Evolutionary conservation across 2,329 filamentous ascomycete genomes (phyloP).

Genomic region (Xylaria multiplex): DNA sequence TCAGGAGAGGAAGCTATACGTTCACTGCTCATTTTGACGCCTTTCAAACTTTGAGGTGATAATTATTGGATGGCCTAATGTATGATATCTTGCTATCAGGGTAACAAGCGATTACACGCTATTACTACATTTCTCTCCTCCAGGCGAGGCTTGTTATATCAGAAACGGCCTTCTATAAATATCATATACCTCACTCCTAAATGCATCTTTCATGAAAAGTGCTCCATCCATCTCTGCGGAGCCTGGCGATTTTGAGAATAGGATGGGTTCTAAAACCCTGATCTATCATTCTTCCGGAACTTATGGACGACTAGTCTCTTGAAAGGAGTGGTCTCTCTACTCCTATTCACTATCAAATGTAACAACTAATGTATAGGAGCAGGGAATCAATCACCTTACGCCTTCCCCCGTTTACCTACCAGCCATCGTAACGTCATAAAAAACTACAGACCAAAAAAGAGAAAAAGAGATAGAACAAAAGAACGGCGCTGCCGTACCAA

Average conservation of each 20-base stretch:
- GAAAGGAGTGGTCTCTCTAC: neutral
- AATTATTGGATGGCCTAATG: neutral
- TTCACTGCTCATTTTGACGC: neutral
- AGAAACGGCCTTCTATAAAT: no score
- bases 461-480: neutral
- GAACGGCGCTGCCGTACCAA: neutral
- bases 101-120: neutral
- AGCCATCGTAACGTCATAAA: constrained; percentile 8
- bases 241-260: no score
- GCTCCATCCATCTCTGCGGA: no score
- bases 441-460: neutral
- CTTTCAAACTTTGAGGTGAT: neutral
- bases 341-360: neutral
- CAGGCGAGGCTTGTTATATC: no score
- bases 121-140: neutral
- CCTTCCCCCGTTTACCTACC: neutral
- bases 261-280: no score
- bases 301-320: neutral
- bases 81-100: neutral
- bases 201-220: neutral
- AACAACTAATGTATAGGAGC: neutral
- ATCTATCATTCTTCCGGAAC: neutral
- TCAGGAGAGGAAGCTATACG: neutral
- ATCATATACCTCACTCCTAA: no score
- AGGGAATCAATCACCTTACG: neutral